Conservation (phyloP, 495 filamentous ascomycete species). For the Achaetomiella virescens region DNA sequence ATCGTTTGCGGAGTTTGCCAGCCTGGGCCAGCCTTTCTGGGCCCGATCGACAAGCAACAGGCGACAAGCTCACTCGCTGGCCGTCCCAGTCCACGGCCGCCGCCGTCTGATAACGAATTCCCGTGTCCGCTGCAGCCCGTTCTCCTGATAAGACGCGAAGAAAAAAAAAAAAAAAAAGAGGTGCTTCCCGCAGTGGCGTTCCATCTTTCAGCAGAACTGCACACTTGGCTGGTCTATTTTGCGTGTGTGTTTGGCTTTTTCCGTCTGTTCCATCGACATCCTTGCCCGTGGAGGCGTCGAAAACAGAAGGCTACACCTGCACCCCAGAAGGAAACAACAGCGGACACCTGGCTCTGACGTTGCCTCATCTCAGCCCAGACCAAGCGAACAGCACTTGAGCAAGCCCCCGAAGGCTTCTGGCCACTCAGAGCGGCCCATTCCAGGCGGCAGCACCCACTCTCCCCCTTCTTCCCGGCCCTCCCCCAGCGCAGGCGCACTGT, state of each 20-base stretch:
- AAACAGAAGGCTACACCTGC: not conserved
- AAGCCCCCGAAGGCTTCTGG: slow-evolving; percentile 19
- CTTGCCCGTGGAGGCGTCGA: too few species aligned
- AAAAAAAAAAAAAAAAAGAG: not conserved
- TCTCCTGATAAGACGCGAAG: not conserved
- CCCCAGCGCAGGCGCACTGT: slow-evolving; percentile 32
- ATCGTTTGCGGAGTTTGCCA: slow-evolving; percentile 11
- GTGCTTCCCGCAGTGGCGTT: too few species aligned
- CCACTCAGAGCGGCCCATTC: slow-evolving; percentile 26
- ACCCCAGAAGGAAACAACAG: not conserved
- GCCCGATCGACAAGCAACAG: slow-evolving; percentile 7
- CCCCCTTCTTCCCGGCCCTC: slow-evolving; percentile 42
- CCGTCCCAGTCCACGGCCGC: not conserved
- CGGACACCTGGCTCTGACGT: slow-evolving; percentile 6
- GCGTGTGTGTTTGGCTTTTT: too few species aligned
- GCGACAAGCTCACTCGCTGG: not conserved
- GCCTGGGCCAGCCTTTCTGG: slow-evolving; percentile 3
- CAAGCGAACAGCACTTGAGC: slow-evolving; percentile 20
- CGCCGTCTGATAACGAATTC: slow-evolving; percentile 8
- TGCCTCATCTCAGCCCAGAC: slow-evolving; percentile 22
- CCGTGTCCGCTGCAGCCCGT: not conserved
- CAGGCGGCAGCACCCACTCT: slow-evolving; percentile 10
- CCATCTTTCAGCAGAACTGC: too few species aligned
- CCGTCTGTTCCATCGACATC: too few species aligned
- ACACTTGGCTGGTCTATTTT: too few species aligned